Evolutionary conservation across 2,329 filamentous ascomycete species (phyloP), one percentile per base, ranked within the genome.

Genomic region (Scedosporium aurantiacum): DNA sequence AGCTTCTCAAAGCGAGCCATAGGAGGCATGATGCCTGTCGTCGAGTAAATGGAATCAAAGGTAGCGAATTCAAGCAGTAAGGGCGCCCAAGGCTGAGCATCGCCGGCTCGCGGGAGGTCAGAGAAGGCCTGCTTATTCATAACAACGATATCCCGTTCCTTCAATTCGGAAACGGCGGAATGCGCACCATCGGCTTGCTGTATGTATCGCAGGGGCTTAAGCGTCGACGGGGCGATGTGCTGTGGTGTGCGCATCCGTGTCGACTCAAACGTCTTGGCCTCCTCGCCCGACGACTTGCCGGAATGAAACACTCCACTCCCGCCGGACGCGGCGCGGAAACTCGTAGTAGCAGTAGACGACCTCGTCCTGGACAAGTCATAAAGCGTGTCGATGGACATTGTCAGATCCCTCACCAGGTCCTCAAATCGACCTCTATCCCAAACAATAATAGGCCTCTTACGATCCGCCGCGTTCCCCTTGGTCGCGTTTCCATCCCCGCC

Each of bases 371-470:
- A 91, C 14, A 92, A 77, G 68, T 91, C 88, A 70, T 89, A 91
- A 1, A 93, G 79, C 0, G 87, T 90, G 72, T 92, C 89, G 70
- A 92, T 90, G 1, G 87, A 90, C 5, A 84, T 83, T 16, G 88
- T 91, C 65, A 92, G 76, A 67, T 92, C 88, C 64, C 82, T 81
- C 45, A 91, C 82, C 14, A 92, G 76, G 67, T 91, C 88, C 67
- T 89, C 84, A 66, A 92, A 91, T 61, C 86, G 82, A n/a, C 77
- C 76, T 70, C 87, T 88, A 73, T 90, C 85, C 79, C 84, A 89
- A 47, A 81, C 78, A 57, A 87, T 80, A 65, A 85, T 70, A 0
- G 80, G 75, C 4, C 74, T 72, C 69, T 87, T 86, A 59, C 76
- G 75, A 66, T 84, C 82, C 50, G 78, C 73, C 0, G 76, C 72